phyloP scores from a whole-genome alignment of 2,329 filamentous ascomycete genomes.

The Orbilia quercus region DNA sequence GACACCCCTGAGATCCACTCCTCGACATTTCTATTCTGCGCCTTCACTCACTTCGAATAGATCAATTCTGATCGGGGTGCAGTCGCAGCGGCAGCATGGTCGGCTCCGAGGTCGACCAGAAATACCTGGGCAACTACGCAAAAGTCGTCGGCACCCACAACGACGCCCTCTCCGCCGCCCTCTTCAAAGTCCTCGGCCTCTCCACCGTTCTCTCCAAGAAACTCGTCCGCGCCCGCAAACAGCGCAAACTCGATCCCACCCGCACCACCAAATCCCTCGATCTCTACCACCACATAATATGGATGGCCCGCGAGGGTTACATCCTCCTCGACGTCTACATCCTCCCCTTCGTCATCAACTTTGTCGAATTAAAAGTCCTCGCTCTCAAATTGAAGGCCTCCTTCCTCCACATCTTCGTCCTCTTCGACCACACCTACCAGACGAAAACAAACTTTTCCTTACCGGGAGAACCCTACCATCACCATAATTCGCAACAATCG shows the following conservation, averaged over 20 bases:
- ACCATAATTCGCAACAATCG: slow-evolving; percentile 8
- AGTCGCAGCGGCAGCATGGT: slow-evolving; percentile 74
- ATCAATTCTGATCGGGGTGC: too few species aligned
- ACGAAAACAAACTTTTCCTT: slow-evolving; percentile 65
- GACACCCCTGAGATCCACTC: too few species aligned
- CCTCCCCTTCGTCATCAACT: slow-evolving; percentile 82
- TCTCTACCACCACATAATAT: slow-evolving; percentile 90
- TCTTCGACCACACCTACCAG: slow-evolving; percentile 74
- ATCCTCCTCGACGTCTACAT: slow-evolving; percentile 87
- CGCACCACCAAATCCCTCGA: slow-evolving; percentile 81
- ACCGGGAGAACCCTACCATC: slow-evolving; percentile 40
- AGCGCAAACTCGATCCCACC: slow-evolving; percentile 83
- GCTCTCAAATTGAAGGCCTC: slow-evolving; percentile 91
- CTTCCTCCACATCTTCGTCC: slow-evolving; percentile 95
- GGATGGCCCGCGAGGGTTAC: slow-evolving; percentile 91
- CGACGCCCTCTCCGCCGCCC: slow-evolving; percentile 79
- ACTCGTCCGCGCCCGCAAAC: slow-evolving; percentile 82
- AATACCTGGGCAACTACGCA: slow-evolving; percentile 91
- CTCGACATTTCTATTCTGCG: too few species aligned
- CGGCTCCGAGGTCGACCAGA: slow-evolving; percentile 96
- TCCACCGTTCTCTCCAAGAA: slow-evolving; percentile 88
- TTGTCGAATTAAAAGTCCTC: slow-evolving; percentile 85
- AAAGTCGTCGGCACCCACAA: slow-evolving; percentile 81
- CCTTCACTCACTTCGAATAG: too few species aligned
- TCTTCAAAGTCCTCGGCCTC: slow-evolving; percentile 91